These are phyloP conservation scores for Cladosporium sp. DNA, from an alignment of 2,329 filamentous ascomycete genomes.

Conservation along the genomic window DNA sequence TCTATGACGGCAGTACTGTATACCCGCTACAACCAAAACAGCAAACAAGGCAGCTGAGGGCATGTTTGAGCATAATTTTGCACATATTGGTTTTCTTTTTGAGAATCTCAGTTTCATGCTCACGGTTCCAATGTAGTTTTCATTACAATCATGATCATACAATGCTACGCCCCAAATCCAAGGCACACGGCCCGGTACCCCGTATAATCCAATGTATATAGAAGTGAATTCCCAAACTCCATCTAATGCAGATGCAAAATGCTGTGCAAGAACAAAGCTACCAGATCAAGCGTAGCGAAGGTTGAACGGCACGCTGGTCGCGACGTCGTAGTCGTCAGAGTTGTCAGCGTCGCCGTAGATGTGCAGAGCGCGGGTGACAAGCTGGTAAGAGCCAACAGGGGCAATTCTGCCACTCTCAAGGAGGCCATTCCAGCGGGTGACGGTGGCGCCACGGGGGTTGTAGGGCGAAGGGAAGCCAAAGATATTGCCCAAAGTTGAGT, in stretches of 20 bases:
- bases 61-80: too few species aligned
- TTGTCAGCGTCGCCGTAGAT: slow-evolving; percentile 32
- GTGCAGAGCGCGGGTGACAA: slow-evolving; percentile 33
- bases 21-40: too few species aligned
- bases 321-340: slow-evolving; percentile 31
- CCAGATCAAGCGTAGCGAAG: slow-evolving; percentile 20
- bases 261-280: not conserved
- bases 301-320: slow-evolving; percentile 29
- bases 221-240: not conserved
- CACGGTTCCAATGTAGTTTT: not conserved
- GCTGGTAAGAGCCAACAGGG: slow-evolving; percentile 32
- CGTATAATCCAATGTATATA: not conserved
- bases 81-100: too few species aligned
- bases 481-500: slow-evolving; percentile 22
- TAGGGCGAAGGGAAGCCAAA: slow-evolving; percentile 24
- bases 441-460: slow-evolving; percentile 24
- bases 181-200: not conserved
- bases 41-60: too few species aligned
- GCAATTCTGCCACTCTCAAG: slow-evolving; percentile 31
- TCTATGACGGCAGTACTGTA: too few species aligned
- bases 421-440: slow-evolving; percentile 27
- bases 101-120: too few species aligned
- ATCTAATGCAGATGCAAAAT: not conserved
- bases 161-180: not conserved
- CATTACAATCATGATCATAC: not conserved